Evolutionary conservation across 163 green algal genomes (phyloP), one percentile per base, ranked within the genome.

Genomic region (Smithsoniella earleae): DNA sequence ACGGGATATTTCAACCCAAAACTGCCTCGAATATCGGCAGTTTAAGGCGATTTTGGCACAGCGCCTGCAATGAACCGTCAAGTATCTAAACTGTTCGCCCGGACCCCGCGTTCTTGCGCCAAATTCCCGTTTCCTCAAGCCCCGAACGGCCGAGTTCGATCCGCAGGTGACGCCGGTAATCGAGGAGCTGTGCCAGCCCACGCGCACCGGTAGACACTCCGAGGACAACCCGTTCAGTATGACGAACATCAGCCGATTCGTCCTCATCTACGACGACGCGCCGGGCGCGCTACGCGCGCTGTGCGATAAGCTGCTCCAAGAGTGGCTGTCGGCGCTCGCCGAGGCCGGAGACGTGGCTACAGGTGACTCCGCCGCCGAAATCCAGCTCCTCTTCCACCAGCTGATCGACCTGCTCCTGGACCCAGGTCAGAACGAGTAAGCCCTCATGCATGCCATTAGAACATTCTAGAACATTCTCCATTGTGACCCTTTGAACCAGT

Each of bases 231-330:
- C 13, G 13, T 22, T 49, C 40, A 49, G 40, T 13, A 49, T 13
- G 5, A 69, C 58, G 3, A 69, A 40, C 58, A 34, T 69, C n/a
- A 69, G 58, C 58, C 58, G 58, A 30, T 69, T 69, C 20, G 58
- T 69, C 5, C 58, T 69, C 58, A 69, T 69, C 20, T 69, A 69
- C 1, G 58, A 69, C 25, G 58, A 69, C 16, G 58, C 58, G 1
- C 58, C 58, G 5, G 58, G 58, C 25, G 58, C 58, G 58, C 58
- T 69, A 31, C 58, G 58, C n/a, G 58, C 27, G 20, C 58, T 69
- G 58, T 69, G 58, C 25, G n/a, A 69, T 33, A 69, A 69, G 58
- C 58, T 69, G 58, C 58, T 69, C 30, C 58, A 69, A 31, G 58
- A 69, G 27, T 69, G 58, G 58, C 58, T 69, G 27, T 30, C 58